Base-by-base conservation (phyloP, 2,329 filamentous ascomycete species). In the Botrytis elliptica region DNA sequence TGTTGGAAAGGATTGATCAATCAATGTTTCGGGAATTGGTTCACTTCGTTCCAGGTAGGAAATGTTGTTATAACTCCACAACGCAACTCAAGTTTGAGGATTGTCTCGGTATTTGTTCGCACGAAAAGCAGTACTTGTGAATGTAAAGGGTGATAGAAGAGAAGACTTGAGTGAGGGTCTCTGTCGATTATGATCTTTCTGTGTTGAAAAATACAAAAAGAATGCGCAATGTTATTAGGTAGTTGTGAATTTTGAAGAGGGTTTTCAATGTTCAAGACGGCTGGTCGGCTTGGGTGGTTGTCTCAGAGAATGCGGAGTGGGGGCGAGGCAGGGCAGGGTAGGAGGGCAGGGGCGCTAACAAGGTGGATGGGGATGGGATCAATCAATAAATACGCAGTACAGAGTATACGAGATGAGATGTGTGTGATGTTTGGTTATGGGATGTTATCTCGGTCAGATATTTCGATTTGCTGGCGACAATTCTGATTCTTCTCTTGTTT, bases 281-380 rank as follows among this genome's bases (percentile, higher is more conserved):
- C 65, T 55, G 65, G 36, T 14, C 33, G 33, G 29, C 42, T 63
- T 66, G 36, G 46, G n/a, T 29, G 57, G 70, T 68, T 40, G 70
- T 59, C 38, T 72, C 49, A 68, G 63, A 72, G 62, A 72, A 72
- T 72, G 70, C 40, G 70, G 70, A 72, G 70, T 72, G 70, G 70
- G 70, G 36, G 25, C 52, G 52, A 55, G 25, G 52, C 52, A 55
- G 52, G 52, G 52, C 52, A 52, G 46, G 46, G 46, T 55, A 55
- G 69, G 29, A 22, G 62, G 63, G 70, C 29, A 57, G 16, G 49
- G 49, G 66, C 63, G 46, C 38, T 67, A 68, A 72, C 10, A 36
- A 44, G 36, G 38, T 33, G 69, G 29, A 65, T 49, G 25, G 33
- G 40, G 29, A 46, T 46, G 33, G 18, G 38, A 46, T n/a, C 25